Percentiles rank a stretch among this genome's conserved stretches.
Conservation (phyloP, 805 yeast genomes). For the Ogataea parapolymorpha region DNA sequence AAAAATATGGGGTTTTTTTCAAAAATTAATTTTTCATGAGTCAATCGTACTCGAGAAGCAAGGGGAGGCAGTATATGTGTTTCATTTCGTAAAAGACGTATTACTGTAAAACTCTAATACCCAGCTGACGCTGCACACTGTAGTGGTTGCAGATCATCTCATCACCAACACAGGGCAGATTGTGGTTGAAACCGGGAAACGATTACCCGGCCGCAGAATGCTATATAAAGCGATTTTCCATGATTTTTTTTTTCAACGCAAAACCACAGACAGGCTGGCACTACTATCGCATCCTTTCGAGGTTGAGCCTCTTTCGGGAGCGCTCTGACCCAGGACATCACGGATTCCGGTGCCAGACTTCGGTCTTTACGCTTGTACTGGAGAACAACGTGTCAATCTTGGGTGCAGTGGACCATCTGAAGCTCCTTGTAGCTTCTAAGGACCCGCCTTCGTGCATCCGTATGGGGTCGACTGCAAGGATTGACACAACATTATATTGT, state of each 20-base stretch:
- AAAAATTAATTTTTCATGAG: constrained; percentile 1
- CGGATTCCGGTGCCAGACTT: constrained; percentile 41
- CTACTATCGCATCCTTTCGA: constrained; percentile 54
- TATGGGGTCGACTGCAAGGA: constrained; percentile 62
- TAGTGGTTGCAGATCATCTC: too few species aligned
- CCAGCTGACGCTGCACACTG: too few species aligned
- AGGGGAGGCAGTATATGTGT: not conserved
- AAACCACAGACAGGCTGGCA: constrained; percentile 47
- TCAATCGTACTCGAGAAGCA: not conserved
- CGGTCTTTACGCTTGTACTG: constrained; percentile 38
- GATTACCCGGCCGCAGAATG: constrained; percentile 5
- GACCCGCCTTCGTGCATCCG: constrained; percentile 65
- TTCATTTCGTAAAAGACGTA: not conserved
- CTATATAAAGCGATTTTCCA: not conserved
- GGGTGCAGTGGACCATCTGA: constrained; percentile 63
- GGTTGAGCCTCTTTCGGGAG: constrained; percentile 51
- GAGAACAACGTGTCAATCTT: constrained; percentile 54
- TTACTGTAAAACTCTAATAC: too few species aligned
- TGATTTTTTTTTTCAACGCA: constrained; percentile 39
- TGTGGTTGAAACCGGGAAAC: too few species aligned
- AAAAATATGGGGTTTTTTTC: constrained; percentile 6
- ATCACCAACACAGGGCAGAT: too few species aligned
- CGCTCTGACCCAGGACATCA: constrained; percentile 57
- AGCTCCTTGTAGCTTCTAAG: constrained; percentile 39
- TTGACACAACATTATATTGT: constrained; percentile 41